Base-by-base conservation (phyloP, 164 flowering plant genomes). In the Vitis amurensis region DNA sequence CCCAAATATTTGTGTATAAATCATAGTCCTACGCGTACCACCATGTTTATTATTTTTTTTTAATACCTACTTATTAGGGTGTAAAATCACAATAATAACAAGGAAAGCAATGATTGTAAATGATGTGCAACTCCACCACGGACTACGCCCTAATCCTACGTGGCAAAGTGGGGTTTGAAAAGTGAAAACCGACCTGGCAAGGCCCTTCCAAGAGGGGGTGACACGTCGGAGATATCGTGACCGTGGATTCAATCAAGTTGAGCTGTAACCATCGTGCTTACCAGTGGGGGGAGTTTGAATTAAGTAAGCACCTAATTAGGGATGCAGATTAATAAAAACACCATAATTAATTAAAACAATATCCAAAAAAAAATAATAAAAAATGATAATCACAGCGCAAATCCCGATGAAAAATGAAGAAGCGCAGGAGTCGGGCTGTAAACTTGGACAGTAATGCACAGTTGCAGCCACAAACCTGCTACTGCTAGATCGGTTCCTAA, bases 401-500 rank as follows among this genome's bases (percentile, higher is more conserved):
- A 19, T 64, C 62, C 57, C 80, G 63, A 75, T 68, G 64, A 27
- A 68, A 74, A 74, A 49, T 17, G 73, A 81, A 76, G 74, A 81
- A 66, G 72, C 44, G 44, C 7, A 78, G 79, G 76, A 81, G 71
- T 81, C 76, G 64, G 81, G 76, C 76, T 71, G 81, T 69, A 71
- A 77, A 70, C 59, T 81, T 86, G 87, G 90, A 83, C 77, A 74
- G 74, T 81, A 76, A 85, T 85, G 82, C 86, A 77, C 75, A 75
- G 81, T 69, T 76, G 55, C 80, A 81, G 85, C 88, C 85, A 79
- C 84, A 89, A 90, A 79, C 84, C 82, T 80, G 90, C 91, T 81
- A 61, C 82, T 80, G 90, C 91, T 81, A 61, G 90, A 85, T 87
- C 88, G 89, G 66, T 87, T 86, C 88, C 79, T 82, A 71, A 80